Evolutionary conservation across 192 early-diverging fungal species (phyloP), one percentile per base, ranked within the genome.

Genomic region (Podila verticillata): DNA sequence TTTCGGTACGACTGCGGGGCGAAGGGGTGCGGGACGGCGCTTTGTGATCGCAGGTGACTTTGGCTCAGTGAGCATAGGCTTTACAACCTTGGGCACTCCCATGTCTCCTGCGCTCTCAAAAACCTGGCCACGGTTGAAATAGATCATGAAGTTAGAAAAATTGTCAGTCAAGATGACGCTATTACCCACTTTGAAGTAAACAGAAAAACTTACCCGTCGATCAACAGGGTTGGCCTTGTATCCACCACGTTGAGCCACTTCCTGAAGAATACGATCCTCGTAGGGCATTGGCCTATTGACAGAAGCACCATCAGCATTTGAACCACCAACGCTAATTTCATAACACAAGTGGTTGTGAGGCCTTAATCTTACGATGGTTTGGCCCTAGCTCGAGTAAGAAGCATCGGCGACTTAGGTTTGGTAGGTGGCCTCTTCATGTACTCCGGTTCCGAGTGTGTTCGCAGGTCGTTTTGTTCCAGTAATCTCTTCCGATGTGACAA

Each of bases 41-140:
- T 67, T 71, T 7, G 68, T 72, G 35, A 79, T 51, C 9, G 51
- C 39, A 24, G 75, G 75, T 0, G 75, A 79, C 44, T 66, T 77
- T 39, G 74, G 74, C 1, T 70, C 68, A 5, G 74, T 77, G 22
- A 77, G 17, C 17, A 57, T 29, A 10, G 48, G 63, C 31, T 77
- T 77, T 19, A 47, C 7, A 0, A 66, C 13, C 44, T 77, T 77
- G 28, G 74, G 74, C 9, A 77, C 35, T 1, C 74, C 74, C 26
- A 39, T 35, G 15, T 54, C 68, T 2, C 74, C 74, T 1, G 62
- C 48, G 22, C 63, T 51, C 57, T 77, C 68, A 10, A 70, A 59
- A 31, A 70, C 19, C 74, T 77, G 48, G n/a, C 15, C 12, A 4
- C 17, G 39, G 12, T 44, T 44, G 39, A 15, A 34, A 44, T 26